Evolutionary conservation across 805 yeast genomes (phyloP).

Genomic region (Lachancea kluyveri): DNA sequence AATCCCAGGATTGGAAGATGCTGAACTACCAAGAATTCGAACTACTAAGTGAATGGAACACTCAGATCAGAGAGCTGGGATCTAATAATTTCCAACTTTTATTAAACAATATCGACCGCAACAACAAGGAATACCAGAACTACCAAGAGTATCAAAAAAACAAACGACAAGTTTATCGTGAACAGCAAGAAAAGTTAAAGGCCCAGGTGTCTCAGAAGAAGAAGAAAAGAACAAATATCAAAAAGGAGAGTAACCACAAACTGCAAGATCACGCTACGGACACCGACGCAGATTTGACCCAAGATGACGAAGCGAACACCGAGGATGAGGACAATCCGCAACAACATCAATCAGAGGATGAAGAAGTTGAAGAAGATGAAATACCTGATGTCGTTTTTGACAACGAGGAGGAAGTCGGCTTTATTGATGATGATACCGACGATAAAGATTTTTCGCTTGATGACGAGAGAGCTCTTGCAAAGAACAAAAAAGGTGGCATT

Average conservation of each 20-base stretch:
- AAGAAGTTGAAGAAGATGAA: slow-evolving; percentile 7
- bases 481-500: slow-evolving; percentile 18
- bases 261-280: background rate
- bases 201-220: slow-evolving; percentile 7
- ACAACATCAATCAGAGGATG: slow-evolving; percentile 9
- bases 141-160: slow-evolving; percentile 16
- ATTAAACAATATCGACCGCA: slow-evolving; percentile 16
- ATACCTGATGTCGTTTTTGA: slow-evolving; percentile 5
- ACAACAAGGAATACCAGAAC: slow-evolving; percentile 22
- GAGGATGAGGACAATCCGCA: slow-evolving; percentile 5
- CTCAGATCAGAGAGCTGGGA: slow-evolving; percentile 24
- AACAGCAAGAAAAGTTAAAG: slow-evolving; percentile 11
- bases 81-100: slow-evolving; percentile 14
- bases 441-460: slow-evolving; percentile 22
- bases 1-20: slow-evolving; percentile 31
- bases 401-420: slow-evolving; percentile 7
- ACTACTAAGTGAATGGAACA: slow-evolving; percentile 30
- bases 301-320: slow-evolving; percentile 2
- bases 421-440: slow-evolving; percentile 17
- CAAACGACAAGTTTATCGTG: slow-evolving; percentile 6
- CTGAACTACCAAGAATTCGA: slow-evolving; percentile 32
- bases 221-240: slow-evolving; percentile 6
- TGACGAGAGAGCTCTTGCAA: slow-evolving; percentile 8
- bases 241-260: background rate
- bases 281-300: background rate